Conservation (phyloP, 768 basidiomycete genomes). For the Russula emetica region DNA sequence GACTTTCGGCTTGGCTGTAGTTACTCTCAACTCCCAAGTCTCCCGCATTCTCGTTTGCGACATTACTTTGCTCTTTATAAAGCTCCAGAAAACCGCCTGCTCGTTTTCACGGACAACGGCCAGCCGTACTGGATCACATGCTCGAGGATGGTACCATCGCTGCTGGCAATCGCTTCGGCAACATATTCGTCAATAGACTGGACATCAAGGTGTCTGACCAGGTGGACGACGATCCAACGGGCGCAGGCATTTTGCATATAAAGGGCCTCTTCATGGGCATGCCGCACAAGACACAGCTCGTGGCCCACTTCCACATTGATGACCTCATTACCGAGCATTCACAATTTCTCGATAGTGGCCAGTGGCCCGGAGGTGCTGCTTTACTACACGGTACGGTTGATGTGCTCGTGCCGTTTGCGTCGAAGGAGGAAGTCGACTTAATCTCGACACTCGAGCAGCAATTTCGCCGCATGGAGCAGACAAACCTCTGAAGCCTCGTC, state of each 20-base stretch:
- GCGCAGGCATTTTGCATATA: slow-evolving; percentile 93
- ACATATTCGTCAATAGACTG: slow-evolving; percentile 90
- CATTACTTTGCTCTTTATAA: slow-evolving; percentile 88
- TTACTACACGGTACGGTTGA: slow-evolving; percentile 95
- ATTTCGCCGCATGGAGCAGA: slow-evolving; percentile 87
- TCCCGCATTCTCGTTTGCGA: slow-evolving; percentile 94
- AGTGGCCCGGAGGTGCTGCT: slow-evolving; percentile 94
- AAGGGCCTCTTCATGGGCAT: slow-evolving; percentile 93
- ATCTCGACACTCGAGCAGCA: slow-evolving; percentile 97
- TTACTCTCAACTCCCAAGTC: slow-evolving; percentile 87
- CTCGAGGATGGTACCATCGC: slow-evolving; percentile 85
- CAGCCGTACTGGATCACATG: slow-evolving; percentile 92
- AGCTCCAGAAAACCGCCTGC: slow-evolving; percentile 85
- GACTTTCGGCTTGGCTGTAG: slow-evolving; percentile 84
- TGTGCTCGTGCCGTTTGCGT: slow-evolving; percentile 89
- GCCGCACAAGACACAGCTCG: slow-evolving; percentile 87
- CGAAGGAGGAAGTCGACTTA: slow-evolving; percentile 97
- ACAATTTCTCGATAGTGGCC: slow-evolving; percentile 87
- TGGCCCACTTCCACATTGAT: slow-evolving; percentile 88
- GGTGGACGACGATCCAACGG: slow-evolving; percentile 97
- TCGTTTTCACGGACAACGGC: slow-evolving; percentile 91
- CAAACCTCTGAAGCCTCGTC: slow-evolving; percentile 81
- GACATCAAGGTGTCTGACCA: slow-evolving; percentile 80
- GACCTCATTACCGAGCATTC: slow-evolving; percentile 88
- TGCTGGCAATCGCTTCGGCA: slow-evolving; percentile 93